Conservation (phyloP, 106 monocot genomes). For the Platanthera zijinensis region DNA sequence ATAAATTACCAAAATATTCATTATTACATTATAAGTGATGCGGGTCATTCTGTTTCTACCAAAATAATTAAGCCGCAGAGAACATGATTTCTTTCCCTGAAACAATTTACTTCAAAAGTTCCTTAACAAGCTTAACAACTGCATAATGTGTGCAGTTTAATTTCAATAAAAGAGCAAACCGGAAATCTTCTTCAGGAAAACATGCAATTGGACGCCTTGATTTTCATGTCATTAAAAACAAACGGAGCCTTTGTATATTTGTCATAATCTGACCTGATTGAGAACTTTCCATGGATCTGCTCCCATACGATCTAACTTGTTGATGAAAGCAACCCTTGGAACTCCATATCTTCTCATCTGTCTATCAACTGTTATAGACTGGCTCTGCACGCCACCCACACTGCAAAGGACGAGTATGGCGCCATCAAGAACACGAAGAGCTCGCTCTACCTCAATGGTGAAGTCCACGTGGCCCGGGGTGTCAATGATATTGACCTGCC, state of each 20-base stretch:
- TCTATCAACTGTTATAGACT: constrained; percentile 96
- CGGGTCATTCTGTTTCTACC: too few relatives aligned
- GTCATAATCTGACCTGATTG: constrained; percentile 53
- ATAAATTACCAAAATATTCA: too few relatives aligned
- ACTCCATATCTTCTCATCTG: constrained; percentile 99
- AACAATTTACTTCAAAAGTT: neutral
- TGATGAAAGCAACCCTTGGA: constrained; percentile 92
- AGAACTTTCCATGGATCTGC: constrained; percentile 99
- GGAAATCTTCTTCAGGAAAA: neutral
- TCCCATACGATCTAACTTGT: constrained; percentile 98
- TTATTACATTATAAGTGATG: too few relatives aligned
- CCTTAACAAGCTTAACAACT: neutral
- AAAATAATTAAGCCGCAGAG: neutral
- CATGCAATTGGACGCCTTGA: neutral
- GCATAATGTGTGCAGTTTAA: neutral
- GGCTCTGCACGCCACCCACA: constrained; percentile 97
- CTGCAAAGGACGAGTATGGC: constrained; percentile 97
- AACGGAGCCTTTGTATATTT: neutral
- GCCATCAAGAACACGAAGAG: constrained; percentile 96
- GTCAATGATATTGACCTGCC: constrained; percentile 96
- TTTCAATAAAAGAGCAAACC: neutral
- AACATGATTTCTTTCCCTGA: constrained; percentile 2
- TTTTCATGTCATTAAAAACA: neutral
- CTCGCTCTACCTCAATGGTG: constrained; percentile 98
- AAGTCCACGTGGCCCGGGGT: constrained; percentile 98